Conservation (phyloP, 2,329 filamentous ascomycete genomes). For the Epichloe sylvatica region DNA sequence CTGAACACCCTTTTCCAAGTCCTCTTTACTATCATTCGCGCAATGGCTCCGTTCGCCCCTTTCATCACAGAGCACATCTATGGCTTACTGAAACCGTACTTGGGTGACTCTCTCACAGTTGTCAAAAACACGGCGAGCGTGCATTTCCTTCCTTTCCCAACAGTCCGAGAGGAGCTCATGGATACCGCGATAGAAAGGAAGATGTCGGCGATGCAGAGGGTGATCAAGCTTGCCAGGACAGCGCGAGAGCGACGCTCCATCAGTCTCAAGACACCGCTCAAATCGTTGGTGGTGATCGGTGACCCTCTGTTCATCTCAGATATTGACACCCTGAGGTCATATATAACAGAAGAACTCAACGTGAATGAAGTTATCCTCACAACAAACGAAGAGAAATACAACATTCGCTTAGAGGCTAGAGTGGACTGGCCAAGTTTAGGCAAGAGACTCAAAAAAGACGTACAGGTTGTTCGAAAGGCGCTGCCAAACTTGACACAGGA, state of each 20-base stretch:
- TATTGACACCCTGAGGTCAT: slow-evolving; percentile 42
- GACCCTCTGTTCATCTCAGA: slow-evolving; percentile 62
- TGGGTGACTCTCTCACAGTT: slow-evolving; percentile 47
- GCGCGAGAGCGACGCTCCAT: slow-evolving; percentile 67
- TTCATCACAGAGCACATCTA: slow-evolving; percentile 64
- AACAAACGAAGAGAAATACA: slow-evolving; percentile 68
- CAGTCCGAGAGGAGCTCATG: slow-evolving; percentile 68
- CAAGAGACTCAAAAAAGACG: slow-evolving; percentile 86
- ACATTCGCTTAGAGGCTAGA: slow-evolving; percentile 68
- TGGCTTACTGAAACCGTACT: slow-evolving; percentile 59
- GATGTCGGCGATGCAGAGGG: slow-evolving; percentile 73
- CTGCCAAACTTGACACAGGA: slow-evolving; percentile 59
- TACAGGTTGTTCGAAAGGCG: slow-evolving; percentile 71
- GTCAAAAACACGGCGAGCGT: slow-evolving; percentile 63
- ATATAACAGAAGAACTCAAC: slow-evolving; percentile 76
- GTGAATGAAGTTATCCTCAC: slow-evolving; percentile 54
- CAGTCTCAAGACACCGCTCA: slow-evolving; percentile 70
- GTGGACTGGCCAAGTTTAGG: slow-evolving; percentile 81
- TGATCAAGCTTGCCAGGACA: slow-evolving; percentile 71
- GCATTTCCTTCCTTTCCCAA: slow-evolving; percentile 74
- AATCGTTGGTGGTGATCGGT: slow-evolving; percentile 71
- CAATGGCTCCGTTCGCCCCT: slow-evolving; percentile 75
- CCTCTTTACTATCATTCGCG: slow-evolving; percentile 67
- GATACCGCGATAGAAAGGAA: slow-evolving; percentile 66
- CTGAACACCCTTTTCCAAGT: slow-evolving; percentile 82